Conservation (phyloP, 768 basidiomycete species). For the Butyriboletus loyo region DNA sequence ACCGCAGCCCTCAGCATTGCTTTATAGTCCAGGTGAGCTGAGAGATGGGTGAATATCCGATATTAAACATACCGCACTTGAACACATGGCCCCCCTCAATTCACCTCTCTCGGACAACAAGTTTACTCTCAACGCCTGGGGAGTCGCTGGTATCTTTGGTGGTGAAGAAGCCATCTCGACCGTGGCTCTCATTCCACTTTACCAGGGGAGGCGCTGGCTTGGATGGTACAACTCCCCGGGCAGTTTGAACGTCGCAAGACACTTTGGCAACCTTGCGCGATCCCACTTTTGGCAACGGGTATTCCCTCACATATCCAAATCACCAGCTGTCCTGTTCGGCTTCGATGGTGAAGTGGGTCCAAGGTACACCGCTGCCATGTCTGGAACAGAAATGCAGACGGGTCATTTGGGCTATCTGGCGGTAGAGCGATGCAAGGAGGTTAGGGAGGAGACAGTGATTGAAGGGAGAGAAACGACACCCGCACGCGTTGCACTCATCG, state of each 20-base stretch:
- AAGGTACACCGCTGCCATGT: conserved; percentile 22
- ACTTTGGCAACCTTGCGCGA: conserved; percentile 27
- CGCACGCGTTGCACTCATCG: conserved; percentile 17
- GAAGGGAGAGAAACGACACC: conserved; percentile 14
- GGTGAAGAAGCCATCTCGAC: conserved; percentile 33
- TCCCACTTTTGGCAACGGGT: conserved; percentile 24
- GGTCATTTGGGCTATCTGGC: conserved; percentile 29
- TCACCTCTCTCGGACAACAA: conserved; percentile 4
- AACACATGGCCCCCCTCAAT: conserved; percentile 16
- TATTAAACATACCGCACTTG: too few relatives aligned
- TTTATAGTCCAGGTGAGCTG: too few relatives aligned
- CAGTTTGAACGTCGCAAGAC: conserved; percentile 28
- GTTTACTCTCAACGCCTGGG: conserved; percentile 27
- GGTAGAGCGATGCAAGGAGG: conserved; percentile 17
- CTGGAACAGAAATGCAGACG: conserved; percentile 28
- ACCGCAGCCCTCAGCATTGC: too few relatives aligned
- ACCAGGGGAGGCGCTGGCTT: conserved; percentile 27
- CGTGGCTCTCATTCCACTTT: conserved; percentile 30
- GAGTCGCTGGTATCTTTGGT: conserved; percentile 35
- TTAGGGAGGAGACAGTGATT: background rate
- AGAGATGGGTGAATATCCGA: too few relatives aligned
- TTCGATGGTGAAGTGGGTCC: conserved; percentile 28
- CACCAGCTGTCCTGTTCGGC: conserved; percentile 22
- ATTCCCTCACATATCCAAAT: conserved; percentile 21
- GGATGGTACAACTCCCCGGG: conserved; percentile 37